Base-by-base conservation (phyloP, 768 basidiomycete genomes). In the Cystobasidium ongulense region DNA sequence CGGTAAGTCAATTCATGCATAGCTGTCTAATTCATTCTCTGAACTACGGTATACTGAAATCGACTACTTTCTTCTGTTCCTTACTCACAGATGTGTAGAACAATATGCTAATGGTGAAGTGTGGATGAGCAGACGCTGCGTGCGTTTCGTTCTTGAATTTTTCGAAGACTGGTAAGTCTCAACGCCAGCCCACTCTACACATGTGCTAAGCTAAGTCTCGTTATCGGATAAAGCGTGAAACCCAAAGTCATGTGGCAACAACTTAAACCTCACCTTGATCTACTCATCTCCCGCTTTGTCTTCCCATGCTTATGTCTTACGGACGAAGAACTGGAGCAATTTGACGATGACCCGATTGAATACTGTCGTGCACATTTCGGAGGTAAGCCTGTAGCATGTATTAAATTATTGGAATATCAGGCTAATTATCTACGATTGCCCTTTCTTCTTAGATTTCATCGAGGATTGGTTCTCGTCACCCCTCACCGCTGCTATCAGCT, bases 201-300 rank as follows among this genome's bases (percentile, higher is more conserved):
- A 27, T 25, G 23, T 38, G 13, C 17, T 13, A 2, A 21, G 1
- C 61, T 50, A 38, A 4, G n/a, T 11, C 31, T 35, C 1, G 8
- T 18, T 50, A 11, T 50, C 46, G 10, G 46, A 18, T 46, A 29
- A 54, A 94, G 92, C 77, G 87, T 95, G 77, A 94, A 94, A 82
- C 92, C 92, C 17, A 92, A 91, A 79, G 86, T 90, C n/a, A 95
- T 91, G 3, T 94, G 92, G 91, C 82, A 84, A 1, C 84, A 90
- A 41, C 85, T 95, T 79, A 92, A 92, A 81, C 91, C 91, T 25
- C 92, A 91, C 77, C 86, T 89, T 41, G 85, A 90, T 79, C 86
- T 82, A 1, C 85, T 94, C 3, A 86, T 93, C n/a, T 87, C 88
- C 10, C 85, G 84, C 41, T 92, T 92, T 77, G 87, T 89, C 23